A percentile compares a stretch with the other conserved stretches of the same genome.
These are phyloP conservation scores for Sporisorium exsertum DNA, from an alignment of 1,284 basidiomycete genomes.

Conservation along the genomic window DNA sequence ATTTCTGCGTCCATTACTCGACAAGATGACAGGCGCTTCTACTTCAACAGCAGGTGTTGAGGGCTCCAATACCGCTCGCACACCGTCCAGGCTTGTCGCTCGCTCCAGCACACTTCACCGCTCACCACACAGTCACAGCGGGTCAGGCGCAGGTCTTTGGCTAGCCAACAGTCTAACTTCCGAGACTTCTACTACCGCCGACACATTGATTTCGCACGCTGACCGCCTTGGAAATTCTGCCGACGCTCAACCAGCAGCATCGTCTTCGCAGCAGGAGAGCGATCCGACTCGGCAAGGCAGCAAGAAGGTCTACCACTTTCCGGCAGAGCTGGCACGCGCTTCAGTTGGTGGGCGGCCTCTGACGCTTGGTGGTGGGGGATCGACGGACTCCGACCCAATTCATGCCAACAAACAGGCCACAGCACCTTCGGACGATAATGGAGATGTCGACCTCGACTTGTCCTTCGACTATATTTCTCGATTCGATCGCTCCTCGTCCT, in stretches of 20 bases:
- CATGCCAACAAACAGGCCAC: constrained; percentile 11
- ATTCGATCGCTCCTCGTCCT: constrained; percentile 34
- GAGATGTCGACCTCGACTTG: constrained; percentile 54
- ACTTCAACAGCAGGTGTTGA: constrained; percentile 19
- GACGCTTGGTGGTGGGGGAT: constrained; percentile 11
- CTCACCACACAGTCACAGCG: constrained; percentile 46
- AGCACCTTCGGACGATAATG: constrained; percentile 20
- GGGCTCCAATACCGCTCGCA: constrained; percentile 19
- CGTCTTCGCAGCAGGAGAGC: background rate
- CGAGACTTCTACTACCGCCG: constrained; percentile 12
- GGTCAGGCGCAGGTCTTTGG: constrained; percentile 48
- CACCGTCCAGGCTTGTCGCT: constrained; percentile 34
- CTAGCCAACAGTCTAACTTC: constrained; percentile 46
- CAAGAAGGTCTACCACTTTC: constrained; percentile 41
- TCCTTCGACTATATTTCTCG: constrained; percentile 58
- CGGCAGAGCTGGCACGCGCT: constrained; percentile 36
- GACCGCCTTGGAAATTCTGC: background rate
- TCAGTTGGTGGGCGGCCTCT: constrained; percentile 25
- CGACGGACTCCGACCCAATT: constrained; percentile 12
- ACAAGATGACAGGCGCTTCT: constrained; percentile 30
- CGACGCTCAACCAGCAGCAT: constrained; percentile 1
- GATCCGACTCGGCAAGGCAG: background rate
- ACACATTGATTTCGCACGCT: background rate
- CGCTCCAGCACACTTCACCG: constrained; percentile 41
- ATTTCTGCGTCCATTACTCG: background rate